Evolutionary conservation across 805 yeast genomes (phyloP), one percentile per base, ranked within the genome.

Genomic region (Maudiozyma turicensis): DNA sequence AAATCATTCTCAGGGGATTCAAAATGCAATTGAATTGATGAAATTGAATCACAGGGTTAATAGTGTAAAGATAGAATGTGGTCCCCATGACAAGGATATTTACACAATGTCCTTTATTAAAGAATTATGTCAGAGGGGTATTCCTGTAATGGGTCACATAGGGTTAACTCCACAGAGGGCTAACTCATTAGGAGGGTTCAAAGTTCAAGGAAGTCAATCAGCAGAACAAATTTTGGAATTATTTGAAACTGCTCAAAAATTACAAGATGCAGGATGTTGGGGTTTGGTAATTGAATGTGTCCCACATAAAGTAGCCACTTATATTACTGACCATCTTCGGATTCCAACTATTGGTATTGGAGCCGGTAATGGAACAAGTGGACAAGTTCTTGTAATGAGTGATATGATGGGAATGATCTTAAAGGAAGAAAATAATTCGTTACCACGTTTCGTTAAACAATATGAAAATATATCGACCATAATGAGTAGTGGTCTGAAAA

Each of bases 291-390:
- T 91, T 2, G 99, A 91, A 58, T 95, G 97, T 46, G 77, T 91
- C 4, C 99, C 99, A 1, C 78, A 77, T 49, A 75, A 74, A 49
- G 67, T 93, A 10, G 91, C 91, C 0, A 64, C 71, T 42, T 69
- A 71, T 49, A 78, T 93, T 31, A 85, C 96, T 0, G 62, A 72
- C 2, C 68, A 71, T 11, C 63, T 89, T 33, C 46, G 62, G 1
- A 72, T 91, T 1, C 97, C 98, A 0, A 86, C 95, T 0, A 89
- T 91, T 55, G 99, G 99, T 3, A 91, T 91, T 45, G 99, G 99
- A 5, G 96, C 98, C 0, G 98, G 99, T 0, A 77, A 80, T 26
- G 69, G 69, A 8, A 83, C 91, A 8, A 78, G 86, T 35, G 98
- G 96, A 0, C 98, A 93, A 65, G 96, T 91, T 1, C 72, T 91